A percentile compares a stretch with the other conserved stretches of the same genome.
These are phyloP conservation scores for Wallacemonas sp. DNA, from an alignment of 208 protist genomes.

Conservation along the genomic window DNA sequence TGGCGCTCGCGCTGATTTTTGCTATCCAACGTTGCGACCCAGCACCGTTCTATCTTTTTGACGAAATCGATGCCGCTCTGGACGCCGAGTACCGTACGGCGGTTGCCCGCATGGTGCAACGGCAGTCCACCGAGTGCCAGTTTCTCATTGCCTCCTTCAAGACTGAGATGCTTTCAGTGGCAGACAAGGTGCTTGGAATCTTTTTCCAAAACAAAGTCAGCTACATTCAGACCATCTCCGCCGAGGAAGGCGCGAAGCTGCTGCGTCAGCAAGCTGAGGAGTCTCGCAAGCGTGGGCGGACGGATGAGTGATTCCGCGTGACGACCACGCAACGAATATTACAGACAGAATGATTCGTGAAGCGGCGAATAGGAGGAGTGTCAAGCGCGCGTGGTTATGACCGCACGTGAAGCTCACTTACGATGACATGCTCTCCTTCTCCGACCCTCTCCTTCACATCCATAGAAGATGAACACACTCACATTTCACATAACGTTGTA, in stretches of 20 bases:
- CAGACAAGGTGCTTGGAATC: conserved; percentile 95
- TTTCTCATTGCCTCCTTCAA: conserved; percentile 99
- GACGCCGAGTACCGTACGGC: conserved; percentile 95
- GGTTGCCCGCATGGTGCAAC: conserved; percentile 92
- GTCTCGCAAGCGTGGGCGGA: conserved; percentile 58
- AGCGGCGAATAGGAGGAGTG: no score
- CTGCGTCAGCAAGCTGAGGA: conserved; percentile 64
- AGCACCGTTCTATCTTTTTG: conserved; percentile 99
- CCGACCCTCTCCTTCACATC: neutral
- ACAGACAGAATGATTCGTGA: no score
- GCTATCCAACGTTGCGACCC: conserved; percentile 99
- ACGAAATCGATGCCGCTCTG: conserved; percentile 99
- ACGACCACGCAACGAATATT: no score
- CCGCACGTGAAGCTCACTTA: no score
- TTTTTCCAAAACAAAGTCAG: conserved; percentile 96
- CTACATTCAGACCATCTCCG: conserved; percentile 85
- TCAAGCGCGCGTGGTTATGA: no score
- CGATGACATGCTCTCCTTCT: no score
- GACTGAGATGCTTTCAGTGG: conserved; percentile 94
- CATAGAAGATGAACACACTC: neutral
- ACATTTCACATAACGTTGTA: neutral
- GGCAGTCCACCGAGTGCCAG: conserved; percentile 92
- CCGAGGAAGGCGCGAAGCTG: conserved; percentile 51
- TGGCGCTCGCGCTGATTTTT: conserved; percentile 99
- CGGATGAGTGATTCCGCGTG: conserved; percentile 28